phyloP scores from a whole-genome alignment of 129 eudicot genomes.

The Glebionis coronaria region DNA sequence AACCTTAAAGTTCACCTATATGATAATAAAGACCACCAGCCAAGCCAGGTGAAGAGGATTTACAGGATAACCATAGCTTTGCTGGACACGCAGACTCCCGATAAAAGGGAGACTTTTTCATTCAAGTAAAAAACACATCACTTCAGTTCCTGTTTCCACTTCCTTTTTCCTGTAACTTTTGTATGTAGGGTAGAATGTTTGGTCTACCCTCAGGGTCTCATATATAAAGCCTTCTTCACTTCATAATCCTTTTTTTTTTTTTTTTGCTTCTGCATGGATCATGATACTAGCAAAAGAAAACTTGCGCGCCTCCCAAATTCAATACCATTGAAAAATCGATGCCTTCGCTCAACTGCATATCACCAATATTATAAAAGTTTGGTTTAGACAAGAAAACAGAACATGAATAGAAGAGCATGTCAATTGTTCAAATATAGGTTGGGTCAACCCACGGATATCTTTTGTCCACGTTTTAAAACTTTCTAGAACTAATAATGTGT shows the following conservation, averaged over 20 bases:
- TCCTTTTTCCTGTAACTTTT: slow-evolving; percentile 22
- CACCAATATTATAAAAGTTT: slow-evolving; percentile 1
- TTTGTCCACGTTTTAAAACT: no score
- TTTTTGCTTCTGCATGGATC: slow-evolving; percentile 15
- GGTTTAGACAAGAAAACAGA: not conserved
- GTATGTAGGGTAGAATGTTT: slow-evolving; percentile 26
- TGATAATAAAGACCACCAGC: slow-evolving; percentile 24
- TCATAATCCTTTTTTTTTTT: slow-evolving; percentile 25
- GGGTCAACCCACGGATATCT: no score
- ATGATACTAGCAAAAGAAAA: slow-evolving; percentile 36
- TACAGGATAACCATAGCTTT: slow-evolving; percentile 22
- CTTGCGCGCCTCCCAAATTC: slow-evolving; percentile 30
- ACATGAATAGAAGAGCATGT: no score
- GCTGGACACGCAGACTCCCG: slow-evolving; percentile 22
- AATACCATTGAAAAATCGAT: slow-evolving; percentile 29
- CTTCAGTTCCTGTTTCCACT: slow-evolving; percentile 24
- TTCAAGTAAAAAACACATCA: slow-evolving; percentile 31
- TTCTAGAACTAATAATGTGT: no score
- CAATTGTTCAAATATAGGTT: not conserved
- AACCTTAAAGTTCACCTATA: slow-evolving; percentile 24
- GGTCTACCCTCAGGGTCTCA: slow-evolving; percentile 27
- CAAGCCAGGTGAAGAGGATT: slow-evolving; percentile 26
- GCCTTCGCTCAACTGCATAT: slow-evolving; percentile 35
- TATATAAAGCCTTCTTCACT: slow-evolving; percentile 26
- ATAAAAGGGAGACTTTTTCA: slow-evolving; percentile 20